Conservation (phyloP, 2,329 filamentous ascomycete species). For the Zymoseptoria ardabiliae region DNA sequence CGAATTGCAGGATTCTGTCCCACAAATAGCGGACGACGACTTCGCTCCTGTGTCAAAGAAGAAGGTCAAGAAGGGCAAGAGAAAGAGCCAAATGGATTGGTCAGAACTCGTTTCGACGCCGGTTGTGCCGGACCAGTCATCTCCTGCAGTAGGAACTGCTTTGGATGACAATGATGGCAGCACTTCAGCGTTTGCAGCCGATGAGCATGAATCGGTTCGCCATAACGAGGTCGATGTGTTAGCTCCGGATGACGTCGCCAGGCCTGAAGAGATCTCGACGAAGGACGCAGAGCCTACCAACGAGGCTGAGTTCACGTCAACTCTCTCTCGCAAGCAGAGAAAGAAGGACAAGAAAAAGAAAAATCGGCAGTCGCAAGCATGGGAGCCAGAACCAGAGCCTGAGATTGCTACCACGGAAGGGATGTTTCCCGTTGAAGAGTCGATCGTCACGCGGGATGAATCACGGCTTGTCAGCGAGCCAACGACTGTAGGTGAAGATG, state of each 20-base stretch:
- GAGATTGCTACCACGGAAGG: background rate
- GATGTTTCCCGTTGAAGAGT: background rate
- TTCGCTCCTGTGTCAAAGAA: conserved; percentile 4
- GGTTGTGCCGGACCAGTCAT: background rate
- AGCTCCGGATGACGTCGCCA: no score
- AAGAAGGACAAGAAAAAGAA: conserved; percentile 15
- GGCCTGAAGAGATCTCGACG: no score
- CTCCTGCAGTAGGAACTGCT: background rate
- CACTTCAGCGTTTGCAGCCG: background rate
- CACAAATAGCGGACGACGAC: background rate
- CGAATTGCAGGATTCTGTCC: background rate
- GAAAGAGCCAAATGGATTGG: conserved; percentile 3
- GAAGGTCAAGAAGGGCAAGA: conserved; percentile 20
- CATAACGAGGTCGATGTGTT: background rate
- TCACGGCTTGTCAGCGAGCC: background rate
- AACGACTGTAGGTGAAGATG: background rate
- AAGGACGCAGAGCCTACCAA: background rate
- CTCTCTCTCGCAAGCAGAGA: conserved; percentile 17
- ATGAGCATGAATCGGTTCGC: background rate
- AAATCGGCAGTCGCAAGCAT: conserved; percentile 5
- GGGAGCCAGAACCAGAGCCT: conserved; percentile 8
- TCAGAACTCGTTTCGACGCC: background rate
- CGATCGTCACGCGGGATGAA: background rate
- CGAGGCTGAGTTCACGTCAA: background rate
- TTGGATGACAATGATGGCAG: background rate